Evolutionary conservation across 805 yeast species (phyloP).

Genomic region (Ogataea pini): DNA sequence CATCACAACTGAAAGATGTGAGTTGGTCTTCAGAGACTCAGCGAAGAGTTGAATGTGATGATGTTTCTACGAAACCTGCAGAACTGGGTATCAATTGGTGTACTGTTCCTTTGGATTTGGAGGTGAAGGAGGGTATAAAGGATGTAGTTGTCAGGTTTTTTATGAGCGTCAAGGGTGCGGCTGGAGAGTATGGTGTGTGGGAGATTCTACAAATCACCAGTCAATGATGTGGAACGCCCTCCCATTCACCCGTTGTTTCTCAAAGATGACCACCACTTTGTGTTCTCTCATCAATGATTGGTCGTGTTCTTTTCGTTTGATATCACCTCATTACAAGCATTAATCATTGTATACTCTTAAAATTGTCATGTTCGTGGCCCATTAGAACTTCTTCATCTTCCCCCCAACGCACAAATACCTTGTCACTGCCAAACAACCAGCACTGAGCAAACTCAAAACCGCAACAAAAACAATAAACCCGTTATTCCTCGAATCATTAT

Average conservation of each 20-base stretch:
- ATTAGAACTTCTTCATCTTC: conserved; percentile 7
- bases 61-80: conserved; percentile 11
- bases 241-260: no score
- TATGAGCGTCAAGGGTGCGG: conserved; percentile 2
- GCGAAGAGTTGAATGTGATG: not conserved
- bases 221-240: no score
- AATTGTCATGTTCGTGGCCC: not conserved
- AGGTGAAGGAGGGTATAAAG: not conserved
- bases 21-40: conserved; percentile 7
- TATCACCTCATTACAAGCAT: no score
- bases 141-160: conserved; percentile 24
- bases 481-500: conserved; percentile 6
- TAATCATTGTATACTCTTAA: no score
- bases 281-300: no score
- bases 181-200: conserved; percentile 2
- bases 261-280: no score
- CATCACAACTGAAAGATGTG: conserved; percentile 7
- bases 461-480: conserved; percentile 18
- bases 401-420: conserved; percentile 9
- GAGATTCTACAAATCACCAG: not conserved
- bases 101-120: conserved; percentile 29
- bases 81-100: conserved; percentile 33
- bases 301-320: no score
- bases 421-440: conserved; percentile 4
- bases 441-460: conserved; percentile 11